phyloP scores from a whole-genome alignment of 2,329 filamentous ascomycete species.

The Lachnellula suecica region DNA sequence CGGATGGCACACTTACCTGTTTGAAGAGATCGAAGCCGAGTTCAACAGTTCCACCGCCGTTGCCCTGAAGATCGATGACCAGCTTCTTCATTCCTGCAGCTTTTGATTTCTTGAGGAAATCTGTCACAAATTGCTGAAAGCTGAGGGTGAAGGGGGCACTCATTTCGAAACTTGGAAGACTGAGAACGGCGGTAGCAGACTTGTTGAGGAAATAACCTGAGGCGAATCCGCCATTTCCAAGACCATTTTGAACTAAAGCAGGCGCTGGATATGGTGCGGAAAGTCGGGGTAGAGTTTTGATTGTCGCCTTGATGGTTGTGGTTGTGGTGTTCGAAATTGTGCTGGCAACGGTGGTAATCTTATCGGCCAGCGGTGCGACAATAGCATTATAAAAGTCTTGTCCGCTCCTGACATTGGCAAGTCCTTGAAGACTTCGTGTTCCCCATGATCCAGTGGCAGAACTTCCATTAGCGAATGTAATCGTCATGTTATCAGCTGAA shows the following conservation, averaged over 20 bases:
- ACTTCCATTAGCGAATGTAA: constrained; percentile 1
- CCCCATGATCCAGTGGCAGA: neutral
- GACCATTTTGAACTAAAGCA: neutral
- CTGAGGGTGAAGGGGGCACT: neutral
- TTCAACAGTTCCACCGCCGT: constrained; percentile 58
- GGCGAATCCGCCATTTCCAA: neutral
- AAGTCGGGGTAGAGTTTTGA: neutral
- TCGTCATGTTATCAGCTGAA: neutral
- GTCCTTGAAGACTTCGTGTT: neutral
- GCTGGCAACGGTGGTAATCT: too few relatives aligned
- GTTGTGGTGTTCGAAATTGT: too few relatives aligned
- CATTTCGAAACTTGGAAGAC: neutral
- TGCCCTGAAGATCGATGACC: constrained; percentile 56
- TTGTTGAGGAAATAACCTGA: neutral
- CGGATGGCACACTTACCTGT: neutral
- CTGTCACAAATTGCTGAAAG: neutral
- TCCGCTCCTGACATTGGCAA: neutral
- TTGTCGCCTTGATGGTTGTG: too few relatives aligned
- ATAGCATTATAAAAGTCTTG: neutral
- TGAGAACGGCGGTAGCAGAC: neutral
- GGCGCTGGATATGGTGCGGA: neutral
- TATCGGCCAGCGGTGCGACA: neutral
- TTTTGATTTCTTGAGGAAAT: constrained; percentile 25
- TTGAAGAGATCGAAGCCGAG: constrained; percentile 61
- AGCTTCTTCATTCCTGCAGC: constrained; percentile 56